Base-by-base conservation (phyloP, 2,329 filamentous ascomycete genomes). In the Talaromyces piceae region DNA sequence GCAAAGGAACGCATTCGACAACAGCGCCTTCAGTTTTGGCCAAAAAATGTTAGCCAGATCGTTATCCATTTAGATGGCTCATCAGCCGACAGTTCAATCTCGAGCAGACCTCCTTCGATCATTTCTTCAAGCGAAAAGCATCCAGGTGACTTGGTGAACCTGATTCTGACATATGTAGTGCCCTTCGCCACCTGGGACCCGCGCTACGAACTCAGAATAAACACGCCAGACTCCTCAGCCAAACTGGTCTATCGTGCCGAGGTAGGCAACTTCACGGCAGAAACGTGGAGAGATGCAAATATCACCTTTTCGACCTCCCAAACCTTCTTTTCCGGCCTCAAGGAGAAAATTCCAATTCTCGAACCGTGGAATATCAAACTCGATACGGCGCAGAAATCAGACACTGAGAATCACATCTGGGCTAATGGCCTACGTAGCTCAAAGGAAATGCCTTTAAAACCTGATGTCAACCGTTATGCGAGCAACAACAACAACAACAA, bases 291-390 rank as follows among this genome's bases (percentile, higher is more conserved):
- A 26, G 76, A 79, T 64, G 78, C 79, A 62, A 79, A 77, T 55
- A 67, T 86, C 31, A 76, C 75, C 0, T 74, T 86, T 4, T 85
- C 82, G 2, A 85, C 81, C 0, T 84, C 81, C 0, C 79, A 84
- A 58, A 77, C 81, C 3, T 74, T 74, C 4, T 82, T 80, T 49
- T 73, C 77, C 1, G 76, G 77, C 1, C 67, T 84, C 2, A 73
- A 77, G 22, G 78, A 84, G 52, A 65, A 66, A 11, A 76, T 81
- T 1, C 82, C 82, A 0, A 67, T 63, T 3, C 72, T 86, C 30
- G 61, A 70, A 1, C 73, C 79, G 0, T 86, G 82, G 82, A 74
- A 70, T 46, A 70, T 86, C 56, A 75, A 74, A 52, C 65, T 83
- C 5, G 68, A 61, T 12, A 65, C 67, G 26, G 64, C 64, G 39